Conservation (phyloP, 345 rosid genomes). For the Aquilaria sinensis region DNA sequence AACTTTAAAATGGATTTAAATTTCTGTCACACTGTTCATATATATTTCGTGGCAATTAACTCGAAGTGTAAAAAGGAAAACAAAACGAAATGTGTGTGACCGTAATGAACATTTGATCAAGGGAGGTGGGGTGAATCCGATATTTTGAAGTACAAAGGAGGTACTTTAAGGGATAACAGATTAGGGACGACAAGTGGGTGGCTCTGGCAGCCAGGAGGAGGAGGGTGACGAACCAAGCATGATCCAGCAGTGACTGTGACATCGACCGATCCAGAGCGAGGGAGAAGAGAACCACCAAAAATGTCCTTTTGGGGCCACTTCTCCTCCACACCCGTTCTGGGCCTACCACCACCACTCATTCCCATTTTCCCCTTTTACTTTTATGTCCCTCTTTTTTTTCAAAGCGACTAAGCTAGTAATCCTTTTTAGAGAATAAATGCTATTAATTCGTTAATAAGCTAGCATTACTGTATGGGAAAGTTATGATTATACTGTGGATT, state of each 20-base stretch:
- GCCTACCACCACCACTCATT: conserved; percentile 2
- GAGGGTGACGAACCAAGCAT: not conserved
- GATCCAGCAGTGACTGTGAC: not conserved
- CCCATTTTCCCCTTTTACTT: not conserved
- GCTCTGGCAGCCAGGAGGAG: not conserved
- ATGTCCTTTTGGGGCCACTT: conserved; percentile 10
- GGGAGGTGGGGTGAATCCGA: too few species aligned
- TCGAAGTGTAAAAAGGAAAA: too few species aligned
- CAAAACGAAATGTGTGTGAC: too few species aligned
- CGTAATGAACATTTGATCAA: too few species aligned
- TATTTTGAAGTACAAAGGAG: not conserved
- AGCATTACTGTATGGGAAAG: too few species aligned
- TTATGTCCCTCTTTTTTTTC: not conserved
- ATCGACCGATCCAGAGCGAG: not conserved
- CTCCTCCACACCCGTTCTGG: not conserved
- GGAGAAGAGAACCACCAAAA: conserved; percentile 13
- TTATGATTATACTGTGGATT: too few species aligned
- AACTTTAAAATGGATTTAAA: too few species aligned
- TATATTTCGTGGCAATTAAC: not conserved
- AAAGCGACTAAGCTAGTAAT: too few species aligned
- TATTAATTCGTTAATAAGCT: too few species aligned
- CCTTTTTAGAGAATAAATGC: too few species aligned
- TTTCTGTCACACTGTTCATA: too few species aligned
- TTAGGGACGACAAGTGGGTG: conserved; percentile 4
- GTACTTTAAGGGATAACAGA: too few species aligned